A percentile compares a stretch with the other conserved stretches of the same genome.
Evolutionary conservation across 2,329 filamentous ascomycete genomes (phyloP).

Genomic region (Metarhizium guizhouense): DNA sequence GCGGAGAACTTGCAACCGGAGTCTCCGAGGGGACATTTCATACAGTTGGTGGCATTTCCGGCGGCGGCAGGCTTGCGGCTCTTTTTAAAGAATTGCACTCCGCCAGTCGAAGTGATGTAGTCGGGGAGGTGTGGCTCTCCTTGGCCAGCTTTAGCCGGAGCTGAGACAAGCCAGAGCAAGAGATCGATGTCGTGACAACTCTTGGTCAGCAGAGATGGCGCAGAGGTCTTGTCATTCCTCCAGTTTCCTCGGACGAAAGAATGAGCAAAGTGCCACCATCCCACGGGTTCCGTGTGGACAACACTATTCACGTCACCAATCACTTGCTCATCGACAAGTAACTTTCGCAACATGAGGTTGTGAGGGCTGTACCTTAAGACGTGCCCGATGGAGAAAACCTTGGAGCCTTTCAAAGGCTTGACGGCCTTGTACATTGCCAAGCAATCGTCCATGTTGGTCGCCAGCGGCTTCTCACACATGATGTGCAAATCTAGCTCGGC

Average conservation of each 20-base stretch:
- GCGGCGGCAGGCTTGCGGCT: constrained; percentile 68
- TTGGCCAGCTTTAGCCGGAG: constrained; percentile 42
- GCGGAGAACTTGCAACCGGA: constrained; percentile 76
- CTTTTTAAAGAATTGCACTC: constrained; percentile 68
- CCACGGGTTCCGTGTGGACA: constrained; percentile 89
- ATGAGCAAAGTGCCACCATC: constrained; percentile 93
- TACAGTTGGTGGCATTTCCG: constrained; percentile 75
- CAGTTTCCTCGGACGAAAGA: constrained; percentile 91
- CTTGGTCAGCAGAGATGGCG: constrained; percentile 81
- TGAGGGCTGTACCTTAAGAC: constrained; percentile 90
- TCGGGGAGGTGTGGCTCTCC: constrained; percentile 61
- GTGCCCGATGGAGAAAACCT: constrained; percentile 84
- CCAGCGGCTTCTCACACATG: constrained; percentile 92
- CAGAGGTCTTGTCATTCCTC: constrained; percentile 70
- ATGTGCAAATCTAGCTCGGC: constrained; percentile 67
- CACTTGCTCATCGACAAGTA: constrained; percentile 64
- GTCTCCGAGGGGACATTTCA: constrained; percentile 61
- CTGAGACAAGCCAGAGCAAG: constrained; percentile 81
- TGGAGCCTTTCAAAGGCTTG: constrained; percentile 20
- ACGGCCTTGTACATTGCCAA: constrained; percentile 61
- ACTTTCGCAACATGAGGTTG: constrained; percentile 72
- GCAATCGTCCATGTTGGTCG: constrained; percentile 70
- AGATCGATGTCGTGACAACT: constrained; percentile 96
- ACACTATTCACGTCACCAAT: constrained; percentile 81
- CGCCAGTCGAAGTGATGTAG: constrained; percentile 66